Base-by-base conservation (phyloP, 116 monocot species). In the Posidonia oceanica region DNA sequence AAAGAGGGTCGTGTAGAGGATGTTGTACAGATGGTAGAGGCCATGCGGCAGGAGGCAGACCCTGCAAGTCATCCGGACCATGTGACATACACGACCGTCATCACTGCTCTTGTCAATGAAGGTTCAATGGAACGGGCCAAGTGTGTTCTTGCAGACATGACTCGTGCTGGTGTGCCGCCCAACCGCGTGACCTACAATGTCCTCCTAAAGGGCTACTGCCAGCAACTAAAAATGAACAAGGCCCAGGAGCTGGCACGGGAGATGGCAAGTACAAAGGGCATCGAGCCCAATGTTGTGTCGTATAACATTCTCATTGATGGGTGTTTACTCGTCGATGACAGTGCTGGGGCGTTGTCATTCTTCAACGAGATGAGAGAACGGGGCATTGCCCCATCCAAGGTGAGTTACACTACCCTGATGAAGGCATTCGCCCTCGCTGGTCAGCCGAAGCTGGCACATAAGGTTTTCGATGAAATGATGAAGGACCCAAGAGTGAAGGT, bases 341-440 rank as follows among this genome's bases (percentile, higher is more conserved):
- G 82, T 58, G 80, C 92, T 1, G 83, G 93, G 0, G 97, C 97
- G 14, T 68, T 97, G 78, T 78, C 84, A 21, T 89, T 75, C 82
- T 97, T 92, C 74, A 92, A 92, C 54, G 87, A 97, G 75, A 97
- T 97, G 97, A 71, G 97, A 14, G 83, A 83, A 71, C 74, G 74
- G 0, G 87, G 92, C 37, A 97, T 97, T 18, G 79, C 89, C 6
- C 97, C 93, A 15, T 81, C 86, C 4, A 85, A 84, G 60, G 83
- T 90, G 18, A 97, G 97, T 75, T 97, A 97, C 87, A 97, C 97
- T 11, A 97, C 97, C 0, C 69, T 92, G 69, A 97, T 97, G 97
- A 97, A 97, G 81, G 97, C 93, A 3, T 92, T 97, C 52, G 87
- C 89, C 18, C 61, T 92, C 21, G 73, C 87, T 8, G 93, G 85